Base-by-base conservation (phyloP, 805 yeast genomes). In the Yarrowia sp. region DNA sequence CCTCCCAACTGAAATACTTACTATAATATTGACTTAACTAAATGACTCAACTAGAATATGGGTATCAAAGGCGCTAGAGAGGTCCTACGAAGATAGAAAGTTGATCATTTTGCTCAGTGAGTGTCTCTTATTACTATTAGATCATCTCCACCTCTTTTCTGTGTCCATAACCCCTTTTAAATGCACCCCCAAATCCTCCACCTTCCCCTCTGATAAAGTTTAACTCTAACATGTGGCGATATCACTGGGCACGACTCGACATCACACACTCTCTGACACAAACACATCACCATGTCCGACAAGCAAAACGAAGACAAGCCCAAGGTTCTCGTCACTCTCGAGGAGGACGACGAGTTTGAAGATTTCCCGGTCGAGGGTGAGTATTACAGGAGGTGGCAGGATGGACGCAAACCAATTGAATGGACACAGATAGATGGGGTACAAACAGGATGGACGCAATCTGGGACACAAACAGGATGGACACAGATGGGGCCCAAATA, bases 341-440 rank as follows among this genome's bases (percentile, higher is more conserved):
- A 93, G 74, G 97, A 93, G 71, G 98, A 93, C 72, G 98, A 93
- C 74, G 98, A 92, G 75, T 93, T 93, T 73, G 98, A 93, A 78
- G 98, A 93, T 74, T 93, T 93, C 79, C 97, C 96, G 16, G 91
- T 85, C 65, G 97, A 92, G 73, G 81, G 83, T 81, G 69, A 48
- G 82, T 75, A 44, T 8, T 3, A 8, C 16, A 8, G 12, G 17
- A 40, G 22, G 30, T 26, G 30, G 4, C 8, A 26, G 8, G 30
- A 26, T 5, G 30, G n/a, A n/a, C n/a, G n/a, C n/a, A n/a, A n/a
- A n/a, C n/a, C n/a, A n/a, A n/a, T n/a, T n/a, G n/a, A 6, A 36
- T 10, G 9, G 17, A 41, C n/a, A 26, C 24, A n/a, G 56, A 62
- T 9, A 35, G 38, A 22, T 16, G 43, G 9, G 5, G n/a, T 19